Percentiles rank a stretch among this genome's conserved stretches.
These are phyloP conservation scores for Talaromyces marneffei DNA, from an alignment of 2,329 filamentous ascomycete species.

Conservation along the genomic window DNA sequence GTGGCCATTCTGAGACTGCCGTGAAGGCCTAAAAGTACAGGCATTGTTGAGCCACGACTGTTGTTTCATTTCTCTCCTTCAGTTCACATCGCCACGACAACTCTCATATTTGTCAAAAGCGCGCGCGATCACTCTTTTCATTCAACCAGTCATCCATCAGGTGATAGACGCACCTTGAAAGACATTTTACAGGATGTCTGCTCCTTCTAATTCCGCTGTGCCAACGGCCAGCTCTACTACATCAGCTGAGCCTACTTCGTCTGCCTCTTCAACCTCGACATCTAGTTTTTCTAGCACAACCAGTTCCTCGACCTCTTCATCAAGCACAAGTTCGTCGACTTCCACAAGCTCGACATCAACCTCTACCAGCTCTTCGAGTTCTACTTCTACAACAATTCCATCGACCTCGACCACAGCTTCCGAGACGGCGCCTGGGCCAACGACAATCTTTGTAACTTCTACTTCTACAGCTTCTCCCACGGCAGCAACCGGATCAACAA, in stretches of 20 bases:
- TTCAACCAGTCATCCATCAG: background rate
- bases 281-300: slow-evolving; percentile 13
- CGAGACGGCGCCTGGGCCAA: background rate
- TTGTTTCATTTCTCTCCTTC: background rate
- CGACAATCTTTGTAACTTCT: slow-evolving; percentile 10
- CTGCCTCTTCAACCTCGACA: slow-evolving; percentile 6
- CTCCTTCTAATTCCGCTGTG: slow-evolving; percentile 6
- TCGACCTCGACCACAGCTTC: slow-evolving; percentile 4
- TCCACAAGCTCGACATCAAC: slow-evolving; percentile 3
- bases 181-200: slow-evolving; percentile 3
- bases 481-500: background rate
- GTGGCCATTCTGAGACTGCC: background rate
- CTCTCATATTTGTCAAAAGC: background rate
- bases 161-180: background rate
- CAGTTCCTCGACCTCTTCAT: slow-evolving; percentile 12
- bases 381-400: background rate
- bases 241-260: slow-evolving; percentile 9
- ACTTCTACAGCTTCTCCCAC: slow-evolving; percentile 12
- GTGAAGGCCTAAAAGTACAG: background rate
- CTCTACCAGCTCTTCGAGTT: slow-evolving; percentile 5
- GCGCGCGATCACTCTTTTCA: background rate
- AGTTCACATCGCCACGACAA: background rate
- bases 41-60: background rate
- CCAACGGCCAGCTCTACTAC: slow-evolving; percentile 1
- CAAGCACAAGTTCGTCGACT: slow-evolving; percentile 15